These are phyloP conservation scores for Acanthamoeba comandoni DNA, from an alignment of 208 protist genomes.

Conservation along the genomic window DNA sequence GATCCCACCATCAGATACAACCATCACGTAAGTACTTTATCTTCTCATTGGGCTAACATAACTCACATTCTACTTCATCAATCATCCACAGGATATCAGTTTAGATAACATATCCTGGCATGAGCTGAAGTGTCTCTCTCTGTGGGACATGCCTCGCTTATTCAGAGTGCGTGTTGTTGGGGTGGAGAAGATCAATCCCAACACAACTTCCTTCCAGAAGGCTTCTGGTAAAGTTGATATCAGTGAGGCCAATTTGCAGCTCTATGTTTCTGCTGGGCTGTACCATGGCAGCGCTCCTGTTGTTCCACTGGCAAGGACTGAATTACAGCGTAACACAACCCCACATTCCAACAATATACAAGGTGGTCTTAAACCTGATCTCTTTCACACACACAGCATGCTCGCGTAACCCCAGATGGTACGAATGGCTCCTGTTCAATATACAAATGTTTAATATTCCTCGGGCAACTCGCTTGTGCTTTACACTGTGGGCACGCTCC, in stretches of 20 bases:
- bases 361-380: neutral
- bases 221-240: slow-evolving; percentile 38
- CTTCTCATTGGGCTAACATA: neutral
- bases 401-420: slow-evolving; percentile 55
- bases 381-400: neutral
- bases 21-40: slow-evolving; percentile 2
- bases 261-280: slow-evolving; percentile 6
- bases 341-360: neutral
- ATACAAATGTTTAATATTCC: slow-evolving; percentile 46
- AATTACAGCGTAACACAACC: neutral
- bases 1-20: slow-evolving; percentile 44
- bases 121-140: slow-evolving; percentile 32
- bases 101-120: slow-evolving; percentile 34
- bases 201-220: slow-evolving; percentile 64
- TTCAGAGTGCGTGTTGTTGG: slow-evolving; percentile 57
- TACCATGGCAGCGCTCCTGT: slow-evolving; percentile 44
- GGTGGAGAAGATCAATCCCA: slow-evolving; percentile 61
- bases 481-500: slow-evolving; percentile 41
- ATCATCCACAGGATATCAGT: neutral
- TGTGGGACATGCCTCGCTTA: slow-evolving; percentile 41
- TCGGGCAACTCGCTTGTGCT: slow-evolving; percentile 26
- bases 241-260: slow-evolving; percentile 1
- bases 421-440: slow-evolving; percentile 47
- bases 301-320: neutral
- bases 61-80: neutral